Conservation (phyloP, 768 basidiomycete species). For the Mycena albidolilacea region DNA sequence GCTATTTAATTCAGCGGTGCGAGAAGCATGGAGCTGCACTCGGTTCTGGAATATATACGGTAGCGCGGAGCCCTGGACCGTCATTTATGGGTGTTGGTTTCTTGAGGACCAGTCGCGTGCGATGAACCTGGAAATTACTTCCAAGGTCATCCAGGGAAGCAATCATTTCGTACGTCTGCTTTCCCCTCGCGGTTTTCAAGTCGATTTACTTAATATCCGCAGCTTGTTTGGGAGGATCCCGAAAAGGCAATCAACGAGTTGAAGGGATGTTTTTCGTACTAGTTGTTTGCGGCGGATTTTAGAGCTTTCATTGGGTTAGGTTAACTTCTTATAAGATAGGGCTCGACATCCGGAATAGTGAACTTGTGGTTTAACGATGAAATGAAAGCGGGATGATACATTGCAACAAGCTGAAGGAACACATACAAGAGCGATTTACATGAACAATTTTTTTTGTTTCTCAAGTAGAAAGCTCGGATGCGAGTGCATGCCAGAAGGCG, state of each 20-base stretch:
- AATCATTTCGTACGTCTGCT: constrained; percentile 46
- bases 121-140: constrained; percentile 30
- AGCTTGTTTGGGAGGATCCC: constrained; percentile 42
- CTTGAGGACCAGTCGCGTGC: constrained; percentile 39
- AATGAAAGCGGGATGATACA: not conserved
- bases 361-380: not conserved
- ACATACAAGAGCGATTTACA: not conserved
- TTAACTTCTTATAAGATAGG: not conserved
- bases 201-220: not conserved
- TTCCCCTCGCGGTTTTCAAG: not conserved
- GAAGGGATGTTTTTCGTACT: constrained; percentile 29
- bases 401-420: not conserved
- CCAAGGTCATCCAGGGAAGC: constrained; percentile 31
- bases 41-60: constrained; percentile 37
- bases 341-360: not conserved
- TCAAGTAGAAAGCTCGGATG: constrained; percentile 30
- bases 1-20: constrained; percentile 34
- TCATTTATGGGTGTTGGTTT: constrained; percentile 39
- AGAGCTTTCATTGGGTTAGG: not conserved
- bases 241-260: constrained; percentile 31
- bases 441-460: not conserved
- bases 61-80: constrained; percentile 28
- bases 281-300: not conserved
- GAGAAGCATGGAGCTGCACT: constrained; percentile 31
- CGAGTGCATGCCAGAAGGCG: constrained; percentile 50